These are phyloP conservation scores for Neonectria magnoliae DNA, from an alignment of 2,329 filamentous ascomycete species.

Conservation along the genomic window DNA sequence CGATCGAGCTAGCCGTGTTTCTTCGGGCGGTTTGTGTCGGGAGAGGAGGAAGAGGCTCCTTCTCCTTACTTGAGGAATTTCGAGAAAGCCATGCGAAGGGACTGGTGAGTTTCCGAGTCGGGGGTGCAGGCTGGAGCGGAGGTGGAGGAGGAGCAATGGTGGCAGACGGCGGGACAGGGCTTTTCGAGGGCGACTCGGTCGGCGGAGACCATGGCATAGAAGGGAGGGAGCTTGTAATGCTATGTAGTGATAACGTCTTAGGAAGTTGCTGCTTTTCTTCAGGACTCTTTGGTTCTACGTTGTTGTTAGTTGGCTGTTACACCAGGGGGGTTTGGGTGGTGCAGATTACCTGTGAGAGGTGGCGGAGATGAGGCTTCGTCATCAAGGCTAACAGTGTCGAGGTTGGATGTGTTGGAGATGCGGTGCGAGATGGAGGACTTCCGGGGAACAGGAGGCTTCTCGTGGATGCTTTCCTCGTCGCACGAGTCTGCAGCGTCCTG, in stretches of 20 bases:
- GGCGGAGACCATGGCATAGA: slow-evolving; percentile 77
- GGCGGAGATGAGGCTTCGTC: slow-evolving; percentile 52
- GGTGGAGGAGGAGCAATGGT: slow-evolving; percentile 47
- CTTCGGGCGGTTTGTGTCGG: slow-evolving; percentile 61
- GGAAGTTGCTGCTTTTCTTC: slow-evolving; percentile 54
- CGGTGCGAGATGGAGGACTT: slow-evolving; percentile 55
- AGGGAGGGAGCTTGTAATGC: slow-evolving; percentile 77
- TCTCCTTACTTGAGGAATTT: slow-evolving; percentile 65
- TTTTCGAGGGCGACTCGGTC: slow-evolving; percentile 60
- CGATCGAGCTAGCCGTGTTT: slow-evolving; percentile 83
- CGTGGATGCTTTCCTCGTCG: slow-evolving; percentile 28
- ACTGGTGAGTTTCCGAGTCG: slow-evolving; percentile 79
- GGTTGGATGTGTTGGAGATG: slow-evolving; percentile 58
- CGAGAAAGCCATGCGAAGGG: slow-evolving; percentile 89
- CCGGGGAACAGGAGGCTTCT: slow-evolving; percentile 37
- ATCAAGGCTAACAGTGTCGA: slow-evolving; percentile 74
- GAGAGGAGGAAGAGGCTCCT: slow-evolving; percentile 63
- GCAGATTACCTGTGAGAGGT: slow-evolving; percentile 47
- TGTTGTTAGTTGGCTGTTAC: slow-evolving; percentile 30
- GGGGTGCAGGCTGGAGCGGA: slow-evolving; percentile 46
- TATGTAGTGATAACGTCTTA: slow-evolving; percentile 72
- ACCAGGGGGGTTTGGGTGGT: neutral
- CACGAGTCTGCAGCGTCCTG: slow-evolving; percentile 25
- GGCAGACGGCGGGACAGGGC: slow-evolving; percentile 49
- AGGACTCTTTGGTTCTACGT: slow-evolving; percentile 46